Percentiles rank a stretch among this genome's conserved stretches.
Evolutionary conservation across 73 alveolate genomes (phyloP).

Genomic region (Stentor coeruleus): DNA sequence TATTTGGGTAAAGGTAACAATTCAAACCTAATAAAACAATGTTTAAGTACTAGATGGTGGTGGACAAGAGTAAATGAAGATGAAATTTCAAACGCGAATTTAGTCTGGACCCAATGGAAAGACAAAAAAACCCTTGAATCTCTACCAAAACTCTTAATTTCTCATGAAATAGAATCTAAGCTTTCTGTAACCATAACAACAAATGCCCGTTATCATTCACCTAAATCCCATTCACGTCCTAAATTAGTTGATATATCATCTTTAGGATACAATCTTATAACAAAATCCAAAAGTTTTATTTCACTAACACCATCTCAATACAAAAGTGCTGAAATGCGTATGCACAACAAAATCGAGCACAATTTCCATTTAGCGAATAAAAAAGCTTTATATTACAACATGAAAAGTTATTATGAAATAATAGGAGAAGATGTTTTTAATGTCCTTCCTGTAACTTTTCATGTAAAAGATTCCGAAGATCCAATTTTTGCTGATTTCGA

Average conservation of each 20-base stretch:
- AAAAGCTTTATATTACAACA: constrained; percentile 66
- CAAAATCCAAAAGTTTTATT: constrained; percentile 13
- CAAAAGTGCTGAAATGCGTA: constrained; percentile 34
- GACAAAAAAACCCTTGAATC: not conserved
- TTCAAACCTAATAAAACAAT: constrained; percentile 41
- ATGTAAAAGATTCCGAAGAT: constrained; percentile 27
- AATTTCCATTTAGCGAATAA: constrained; percentile 55
- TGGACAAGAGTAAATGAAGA: constrained; percentile 56
- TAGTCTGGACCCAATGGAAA: constrained; percentile 45
- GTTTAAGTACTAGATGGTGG: constrained; percentile 70
- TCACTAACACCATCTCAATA: constrained; percentile 30
- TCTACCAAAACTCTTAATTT: not conserved
- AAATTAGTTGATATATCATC: not conserved
- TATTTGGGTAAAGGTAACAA: constrained; percentile 79
- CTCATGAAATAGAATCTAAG: not conserved
- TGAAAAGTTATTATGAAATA: constrained; percentile 66
- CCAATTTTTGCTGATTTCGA: constrained; percentile 28
- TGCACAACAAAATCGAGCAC: constrained; percentile 47
- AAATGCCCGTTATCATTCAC: not conserved
- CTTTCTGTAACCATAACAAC: not conserved
- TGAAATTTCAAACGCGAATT: constrained; percentile 34
- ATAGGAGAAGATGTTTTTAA: constrained; percentile 32
- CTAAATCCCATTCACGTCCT: not conserved
- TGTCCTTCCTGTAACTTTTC: constrained; percentile 22
- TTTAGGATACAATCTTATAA: not conserved